Base-by-base conservation (phyloP, 2,329 filamentous ascomycete species). In the Aspergillus brunneoviolaceus region DNA sequence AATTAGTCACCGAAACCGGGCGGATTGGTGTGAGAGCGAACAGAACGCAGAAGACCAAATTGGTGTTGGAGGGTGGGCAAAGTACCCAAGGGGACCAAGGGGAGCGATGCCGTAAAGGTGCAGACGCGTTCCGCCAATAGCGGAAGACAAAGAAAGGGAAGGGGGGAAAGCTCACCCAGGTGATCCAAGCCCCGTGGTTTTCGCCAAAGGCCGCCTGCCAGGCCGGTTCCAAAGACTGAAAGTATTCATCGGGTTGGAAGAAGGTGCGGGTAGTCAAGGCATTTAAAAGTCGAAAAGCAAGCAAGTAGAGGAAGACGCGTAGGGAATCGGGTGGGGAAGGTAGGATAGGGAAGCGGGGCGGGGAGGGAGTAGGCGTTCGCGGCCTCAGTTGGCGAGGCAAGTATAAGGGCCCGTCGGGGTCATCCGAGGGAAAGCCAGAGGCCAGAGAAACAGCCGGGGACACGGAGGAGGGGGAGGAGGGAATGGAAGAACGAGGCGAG, bases 191-290 rank as follows among this genome's bases (percentile, higher is more conserved):
- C 63, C 90, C 90, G 75, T 88, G 90, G 14, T 82, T 74, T 2
- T 80, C 71, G 23, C 93, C 93, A 81, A 96, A 97, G 3, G 90
- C 90, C 58, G 95, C 83, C 69, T 88, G 82, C 93, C 94, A 98
- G 66, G 95, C 95, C 56, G 95, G 94, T 79, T 99, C 95, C 49
- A 98, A 85, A 1, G 92, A 90, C 74, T 99, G 95, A 72, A 95
- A 99, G 80, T 91, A 98, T 77, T 99, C 95, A 80, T 99, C 95
- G 29, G 95, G 95, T 76, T 99, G 95, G 79, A 99, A 99, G 76
- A 97, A 99, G 21, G 95, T 98, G 65, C 85, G 82, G 59, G 96
- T 81, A 63, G 83, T 86, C 68, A 95, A 82, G 33, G 92, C 88
- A 78, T 96, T 96, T 73, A 90, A 75, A 65, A 94, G 83, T 57